Base-by-base conservation (phyloP, 2,329 filamentous ascomycete species). In the Penicillium frequentans region DNA sequence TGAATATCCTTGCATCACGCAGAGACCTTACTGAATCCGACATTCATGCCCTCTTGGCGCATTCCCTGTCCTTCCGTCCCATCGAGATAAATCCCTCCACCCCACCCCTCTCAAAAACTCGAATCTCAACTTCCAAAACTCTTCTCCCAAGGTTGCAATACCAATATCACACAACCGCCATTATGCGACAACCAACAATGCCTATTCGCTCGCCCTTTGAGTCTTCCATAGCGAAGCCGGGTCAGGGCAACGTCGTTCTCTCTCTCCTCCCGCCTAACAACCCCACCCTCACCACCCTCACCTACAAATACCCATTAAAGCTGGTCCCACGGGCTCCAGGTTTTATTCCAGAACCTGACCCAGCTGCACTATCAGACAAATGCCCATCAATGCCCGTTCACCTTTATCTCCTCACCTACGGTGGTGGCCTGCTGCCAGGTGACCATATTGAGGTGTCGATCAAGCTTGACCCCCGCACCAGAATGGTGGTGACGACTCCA, bases 301-400 rank as follows among this genome's bases (percentile, higher is more conserved):
- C 87, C 35, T 98, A 96, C 72, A 91, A 96, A 73, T 99, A 98
- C 69, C 95, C 95, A 1, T 82, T 99, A 47, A 99, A 99, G 75
- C 84, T 99, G 56, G 90, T 99, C 60, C 89, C 92, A 0, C 91
- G 93, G 1, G 83, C 87, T 14, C 85, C 89, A 11, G 80, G 87
- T 6, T 81, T 83, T 48, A 79, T 84, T 82, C 87, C 55, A 81
- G 83, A 54, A 64, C 71, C 49, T 68, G 71, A 57, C 65, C 70
- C 50, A 55, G 67, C 35, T 14, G 46, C 57, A 31, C 42, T 59
- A 31, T 62, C 64, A 9, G 60, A 65, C 13, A 62, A 62, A 35
- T 66, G 67, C 46, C 73, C 73, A 33, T 77, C 73, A 42, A 73
- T 69, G 62, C 90, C 90, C 55, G 83, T 92, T 9, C 85, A 95